A percentile compares a stretch with the other conserved stretches of the same genome.
phyloP scores from a whole-genome alignment of 495 filamentous ascomycete genomes.

The Aspergillus ellipticus region DNA sequence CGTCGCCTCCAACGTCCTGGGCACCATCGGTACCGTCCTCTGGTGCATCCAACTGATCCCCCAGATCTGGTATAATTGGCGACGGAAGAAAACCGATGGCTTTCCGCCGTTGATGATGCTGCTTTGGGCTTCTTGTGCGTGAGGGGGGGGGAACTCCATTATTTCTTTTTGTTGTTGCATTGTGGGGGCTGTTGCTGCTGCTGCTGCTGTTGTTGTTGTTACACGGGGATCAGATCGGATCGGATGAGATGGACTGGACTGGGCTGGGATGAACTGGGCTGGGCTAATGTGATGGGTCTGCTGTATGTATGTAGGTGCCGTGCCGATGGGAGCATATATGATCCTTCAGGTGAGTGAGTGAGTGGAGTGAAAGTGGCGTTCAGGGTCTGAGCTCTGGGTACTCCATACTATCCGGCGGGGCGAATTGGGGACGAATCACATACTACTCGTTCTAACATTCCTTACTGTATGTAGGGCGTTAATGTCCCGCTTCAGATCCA shows the following conservation, averaged over 20 bases:
- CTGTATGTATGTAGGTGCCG: slow-evolving; percentile 43
- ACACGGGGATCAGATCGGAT: too few relatives aligned
- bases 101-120: slow-evolving; percentile 72
- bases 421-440: too few relatives aligned
- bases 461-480: too few relatives aligned
- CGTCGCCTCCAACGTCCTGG: slow-evolving; percentile 48
- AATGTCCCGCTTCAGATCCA: slow-evolving; percentile 74
- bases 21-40: slow-evolving; percentile 52
- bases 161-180: background rate
- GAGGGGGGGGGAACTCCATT: background rate
- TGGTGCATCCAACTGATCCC: slow-evolving; percentile 54
- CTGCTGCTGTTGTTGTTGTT: too few relatives aligned
- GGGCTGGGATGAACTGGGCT: background rate
- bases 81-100: slow-evolving; percentile 66
- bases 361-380: too few relatives aligned
- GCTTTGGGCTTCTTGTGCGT: slow-evolving; percentile 64
- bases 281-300: background rate
- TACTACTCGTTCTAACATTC: too few relatives aligned
- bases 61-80: slow-evolving; percentile 71
- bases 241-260: too few relatives aligned
- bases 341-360: slow-evolving; percentile 49
- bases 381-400: too few relatives aligned
- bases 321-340: slow-evolving; percentile 54
- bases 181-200: too few relatives aligned
- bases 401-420: too few relatives aligned